These are phyloP conservation scores for Fusarium sp. DNA, from an alignment of 2,329 filamentous ascomycete species.

Conservation along the genomic window DNA sequence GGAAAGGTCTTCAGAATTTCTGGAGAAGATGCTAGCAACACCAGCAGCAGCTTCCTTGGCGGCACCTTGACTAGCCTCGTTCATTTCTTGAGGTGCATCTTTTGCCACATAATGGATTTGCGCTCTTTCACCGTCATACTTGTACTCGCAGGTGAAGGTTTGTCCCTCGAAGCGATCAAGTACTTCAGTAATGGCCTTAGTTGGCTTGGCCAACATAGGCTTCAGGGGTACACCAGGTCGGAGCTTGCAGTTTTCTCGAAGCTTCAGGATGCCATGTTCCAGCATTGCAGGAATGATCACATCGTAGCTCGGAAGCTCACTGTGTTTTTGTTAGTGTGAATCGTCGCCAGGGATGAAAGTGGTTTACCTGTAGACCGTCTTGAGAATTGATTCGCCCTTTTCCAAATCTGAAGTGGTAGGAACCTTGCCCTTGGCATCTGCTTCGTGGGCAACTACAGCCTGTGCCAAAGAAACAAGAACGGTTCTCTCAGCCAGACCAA, in stretches of 20 bases:
- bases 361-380: constrained; percentile 85
- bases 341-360: not conserved
- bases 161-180: constrained; percentile 96
- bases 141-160: constrained; percentile 98
- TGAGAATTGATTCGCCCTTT: constrained; percentile 86
- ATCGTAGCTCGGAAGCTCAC: constrained; percentile 94
- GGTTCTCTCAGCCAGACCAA: constrained; percentile 92
- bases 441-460: constrained; percentile 87
- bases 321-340: constrained; percentile 58
- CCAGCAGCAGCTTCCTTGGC: constrained; percentile 77
- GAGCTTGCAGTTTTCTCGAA: constrained; percentile 88
- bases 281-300: constrained; percentile 92
- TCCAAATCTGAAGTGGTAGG: constrained; percentile 82
- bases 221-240: constrained; percentile 95
- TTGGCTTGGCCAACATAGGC: constrained; percentile 98
- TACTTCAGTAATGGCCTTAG: constrained; percentile 97
- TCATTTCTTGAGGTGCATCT: constrained; percentile 77
- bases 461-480: constrained; percentile 91
- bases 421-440: constrained; percentile 74
- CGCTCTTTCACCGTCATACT: constrained; percentile 98
- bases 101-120: constrained; percentile 97
- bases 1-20: constrained; percentile 96
- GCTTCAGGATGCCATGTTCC: constrained; percentile 83
- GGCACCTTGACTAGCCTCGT: constrained; percentile 69
- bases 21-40: constrained; percentile 92